phyloP scores from a whole-genome alignment of 345 rosid species.

The Euphorbia tirucalli region DNA sequence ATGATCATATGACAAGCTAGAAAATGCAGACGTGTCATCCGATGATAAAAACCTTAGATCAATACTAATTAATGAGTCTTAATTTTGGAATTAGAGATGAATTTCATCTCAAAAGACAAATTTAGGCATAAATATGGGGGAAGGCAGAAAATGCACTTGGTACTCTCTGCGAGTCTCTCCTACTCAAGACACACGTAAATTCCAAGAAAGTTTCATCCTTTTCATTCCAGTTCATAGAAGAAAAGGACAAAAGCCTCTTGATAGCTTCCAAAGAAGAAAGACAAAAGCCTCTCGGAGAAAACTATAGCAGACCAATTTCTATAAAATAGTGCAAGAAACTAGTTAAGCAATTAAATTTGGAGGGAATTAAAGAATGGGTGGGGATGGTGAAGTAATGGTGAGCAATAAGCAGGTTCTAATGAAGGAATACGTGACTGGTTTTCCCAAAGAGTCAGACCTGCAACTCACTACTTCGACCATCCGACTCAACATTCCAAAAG shows the following conservation, averaged over 20 bases:
- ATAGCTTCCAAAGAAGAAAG: background rate
- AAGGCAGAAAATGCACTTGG: no score
- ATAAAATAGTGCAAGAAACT: background rate
- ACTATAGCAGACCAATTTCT: background rate
- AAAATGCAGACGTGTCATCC: background rate
- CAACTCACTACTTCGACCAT: background rate
- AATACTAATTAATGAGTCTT: no score
- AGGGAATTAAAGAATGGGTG: background rate
- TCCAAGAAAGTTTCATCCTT: background rate
- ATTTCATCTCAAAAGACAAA: no score
- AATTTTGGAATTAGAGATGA: no score
- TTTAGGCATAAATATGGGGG: background rate
- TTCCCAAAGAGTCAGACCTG: slow-evolving; percentile 31
- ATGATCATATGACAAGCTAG: background rate
- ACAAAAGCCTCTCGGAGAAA: background rate
- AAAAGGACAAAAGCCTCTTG: no score
- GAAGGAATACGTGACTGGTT: slow-evolving; percentile 19
- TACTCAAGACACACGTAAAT: background rate
- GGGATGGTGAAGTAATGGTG: background rate
- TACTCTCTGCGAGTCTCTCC: background rate
- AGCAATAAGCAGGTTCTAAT: slow-evolving; percentile 19
- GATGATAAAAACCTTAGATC: background rate
- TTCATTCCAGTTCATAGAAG: background rate
- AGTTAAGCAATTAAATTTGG: background rate
- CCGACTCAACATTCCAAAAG: slow-evolving; percentile 23